These are phyloP conservation scores for Astrephomene gubernaculifera DNA, from an alignment of 139 green algal species.

Conservation along the genomic window DNA sequence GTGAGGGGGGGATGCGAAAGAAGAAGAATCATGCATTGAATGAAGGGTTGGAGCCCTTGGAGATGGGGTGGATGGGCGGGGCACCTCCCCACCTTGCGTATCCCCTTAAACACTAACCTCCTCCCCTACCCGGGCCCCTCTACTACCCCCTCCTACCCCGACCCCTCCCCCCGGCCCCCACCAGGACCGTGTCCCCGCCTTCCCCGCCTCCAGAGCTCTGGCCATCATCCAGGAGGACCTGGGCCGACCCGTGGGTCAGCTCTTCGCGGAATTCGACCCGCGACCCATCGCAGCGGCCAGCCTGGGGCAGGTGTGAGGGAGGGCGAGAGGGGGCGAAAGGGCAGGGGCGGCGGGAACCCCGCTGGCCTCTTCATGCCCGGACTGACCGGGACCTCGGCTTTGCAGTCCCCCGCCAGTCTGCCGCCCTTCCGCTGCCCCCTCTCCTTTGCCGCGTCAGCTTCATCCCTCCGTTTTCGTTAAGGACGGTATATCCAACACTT, in stretches of 20 bases:
- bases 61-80: no score
- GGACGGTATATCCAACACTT: no score
- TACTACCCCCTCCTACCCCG: background rate
- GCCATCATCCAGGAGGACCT: constrained; percentile 91
- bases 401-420: no score
- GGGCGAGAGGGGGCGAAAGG: background rate
- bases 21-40: background rate
- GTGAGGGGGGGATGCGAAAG: constrained; percentile 16
- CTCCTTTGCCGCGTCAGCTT: no score
- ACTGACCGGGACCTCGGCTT: no score
- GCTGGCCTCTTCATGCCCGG: no score
- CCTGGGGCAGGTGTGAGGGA: constrained; percentile 81
- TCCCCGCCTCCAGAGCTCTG: constrained; percentile 80
- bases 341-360: no score
- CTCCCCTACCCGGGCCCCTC: background rate
- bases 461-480: no score
- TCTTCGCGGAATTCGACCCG: constrained; percentile 81
- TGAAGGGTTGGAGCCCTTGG: no score
- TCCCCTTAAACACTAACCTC: background rate
- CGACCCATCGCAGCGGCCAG: constrained; percentile 94
- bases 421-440: no score
- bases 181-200: constrained; percentile 97
- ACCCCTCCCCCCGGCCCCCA: background rate
- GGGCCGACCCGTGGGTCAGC: constrained; percentile 70
- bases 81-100: background rate